A percentile compares a stretch with the other conserved stretches of the same genome.
phyloP scores from a whole-genome alignment of 495 filamentous ascomycete species.

The Polyplosphaeria fusca region DNA sequence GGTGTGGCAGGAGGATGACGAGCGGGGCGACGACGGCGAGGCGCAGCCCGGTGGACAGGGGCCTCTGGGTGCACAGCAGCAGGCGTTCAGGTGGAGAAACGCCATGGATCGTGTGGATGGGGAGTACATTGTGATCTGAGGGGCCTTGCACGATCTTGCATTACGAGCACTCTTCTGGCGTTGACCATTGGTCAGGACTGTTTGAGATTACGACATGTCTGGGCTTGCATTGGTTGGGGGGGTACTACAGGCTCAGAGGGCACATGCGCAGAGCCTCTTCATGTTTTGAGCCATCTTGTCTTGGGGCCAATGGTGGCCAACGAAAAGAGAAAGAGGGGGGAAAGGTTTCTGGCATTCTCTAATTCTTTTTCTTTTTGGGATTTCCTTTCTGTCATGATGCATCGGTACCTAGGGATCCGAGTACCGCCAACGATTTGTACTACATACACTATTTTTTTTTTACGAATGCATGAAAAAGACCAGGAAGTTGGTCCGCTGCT shows the following conservation, averaged over 20 bases:
- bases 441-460: no score
- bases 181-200: not conserved
- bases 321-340: not conserved
- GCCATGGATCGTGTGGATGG: constrained; percentile 74
- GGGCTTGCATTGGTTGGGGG: not conserved
- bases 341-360: not conserved
- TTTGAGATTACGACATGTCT: not conserved
- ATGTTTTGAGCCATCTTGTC: not conserved
- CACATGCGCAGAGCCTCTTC: not conserved
- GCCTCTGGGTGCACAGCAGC: constrained; percentile 28
- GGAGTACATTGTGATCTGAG: constrained; percentile 82
- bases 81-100: constrained; percentile 72
- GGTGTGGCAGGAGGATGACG: constrained; percentile 63
- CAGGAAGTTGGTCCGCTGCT: no score
- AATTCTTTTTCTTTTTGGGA: not conserved
- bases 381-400: not conserved
- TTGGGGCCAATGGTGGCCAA: not conserved
- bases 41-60: constrained; percentile 33
- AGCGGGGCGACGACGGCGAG: constrained; percentile 47
- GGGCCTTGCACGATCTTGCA: not conserved
- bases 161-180: not conserved
- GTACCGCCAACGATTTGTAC: not conserved
- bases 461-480: no score
- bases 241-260: not conserved
- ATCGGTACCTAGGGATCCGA: not conserved